A percentile compares a stretch with the other conserved stretches of the same genome.
These are phyloP conservation scores for Rhizomucor pusillus DNA, from an alignment of 371 early-diverging fungal genomes.

Conservation along the genomic window DNA sequence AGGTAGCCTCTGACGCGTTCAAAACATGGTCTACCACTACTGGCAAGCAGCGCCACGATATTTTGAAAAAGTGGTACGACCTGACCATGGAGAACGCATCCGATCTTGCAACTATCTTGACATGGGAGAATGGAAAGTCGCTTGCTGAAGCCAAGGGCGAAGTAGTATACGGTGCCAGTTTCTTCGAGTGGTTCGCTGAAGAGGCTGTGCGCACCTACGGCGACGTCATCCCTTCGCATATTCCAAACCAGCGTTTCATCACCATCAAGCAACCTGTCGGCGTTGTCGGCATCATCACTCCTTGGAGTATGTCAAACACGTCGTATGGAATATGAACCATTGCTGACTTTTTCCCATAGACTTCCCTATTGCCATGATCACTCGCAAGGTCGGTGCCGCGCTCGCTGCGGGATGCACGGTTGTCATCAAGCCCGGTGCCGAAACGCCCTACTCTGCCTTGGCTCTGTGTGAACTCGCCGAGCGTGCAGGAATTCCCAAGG, in stretches of 20 bases:
- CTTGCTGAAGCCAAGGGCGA: conserved; percentile 66
- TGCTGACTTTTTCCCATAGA: conserved; percentile 40
- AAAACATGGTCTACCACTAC: conserved; percentile 63
- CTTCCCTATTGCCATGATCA: conserved; percentile 91
- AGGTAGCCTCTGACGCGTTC: conserved; percentile 60
- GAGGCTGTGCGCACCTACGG: conserved; percentile 84
- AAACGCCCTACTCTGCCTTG: conserved; percentile 84
- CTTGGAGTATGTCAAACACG: conserved; percentile 72
- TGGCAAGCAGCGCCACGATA: conserved; percentile 59
- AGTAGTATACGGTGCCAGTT: conserved; percentile 73
- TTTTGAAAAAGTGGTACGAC: conserved; percentile 69
- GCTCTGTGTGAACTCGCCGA: conserved; percentile 73
- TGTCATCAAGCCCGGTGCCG: conserved; percentile 75
- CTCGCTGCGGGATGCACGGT: conserved; percentile 78
- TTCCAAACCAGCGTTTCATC: conserved; percentile 55
- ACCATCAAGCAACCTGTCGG: conserved; percentile 85
- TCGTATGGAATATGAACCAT: neutral
- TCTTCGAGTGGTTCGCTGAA: conserved; percentile 87
- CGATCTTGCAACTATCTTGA: conserved; percentile 76
- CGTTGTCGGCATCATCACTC: conserved; percentile 83
- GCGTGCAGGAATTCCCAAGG: conserved; percentile 86
- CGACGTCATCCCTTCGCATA: conserved; percentile 71
- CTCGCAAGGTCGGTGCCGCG: conserved; percentile 84
- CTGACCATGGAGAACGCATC: conserved; percentile 67
- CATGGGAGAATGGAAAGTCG: conserved; percentile 77